These are phyloP conservation scores for Evernia prunastri DNA, from an alignment of 495 filamentous ascomycete species.

Conservation along the genomic window DNA sequence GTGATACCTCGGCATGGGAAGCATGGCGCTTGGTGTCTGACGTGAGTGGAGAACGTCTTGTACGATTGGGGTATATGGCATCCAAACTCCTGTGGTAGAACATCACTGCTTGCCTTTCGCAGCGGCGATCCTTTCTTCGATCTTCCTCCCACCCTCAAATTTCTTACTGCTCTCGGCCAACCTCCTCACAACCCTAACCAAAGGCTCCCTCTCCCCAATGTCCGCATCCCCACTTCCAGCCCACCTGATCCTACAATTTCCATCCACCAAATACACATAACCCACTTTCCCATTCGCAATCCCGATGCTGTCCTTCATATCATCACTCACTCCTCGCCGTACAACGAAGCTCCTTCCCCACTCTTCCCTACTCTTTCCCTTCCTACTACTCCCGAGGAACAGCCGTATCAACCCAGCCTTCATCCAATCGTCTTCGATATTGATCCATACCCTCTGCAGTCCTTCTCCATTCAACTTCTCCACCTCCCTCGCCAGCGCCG, in stretches of 20 bases:
- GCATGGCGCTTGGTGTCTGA: constrained; percentile 14
- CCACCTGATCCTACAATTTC: constrained; percentile 85
- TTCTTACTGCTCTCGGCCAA: constrained; percentile 48
- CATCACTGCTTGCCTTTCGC: constrained; percentile 12
- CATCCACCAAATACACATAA: constrained; percentile 89
- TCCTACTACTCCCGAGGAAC: constrained; percentile 59
- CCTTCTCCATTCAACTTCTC: constrained; percentile 35
- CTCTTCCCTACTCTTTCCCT: constrained; percentile 48
- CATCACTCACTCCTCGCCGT: constrained; percentile 63
- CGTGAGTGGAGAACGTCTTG: constrained; percentile 6
- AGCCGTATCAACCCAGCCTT: constrained; percentile 67
- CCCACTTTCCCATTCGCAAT: constrained; percentile 84
- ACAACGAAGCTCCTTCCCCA: constrained; percentile 79
- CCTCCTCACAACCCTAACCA: constrained; percentile 62
- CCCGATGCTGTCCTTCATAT: constrained; percentile 70
- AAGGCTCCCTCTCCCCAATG: constrained; percentile 58
- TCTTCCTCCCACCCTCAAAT: constrained; percentile 29
- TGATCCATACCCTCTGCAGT: constrained; percentile 71
- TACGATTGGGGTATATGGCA: constrained; percentile 12
- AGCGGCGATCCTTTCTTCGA: constrained; percentile 7
- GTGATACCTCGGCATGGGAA: constrained; percentile 35
- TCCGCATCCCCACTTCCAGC: constrained; percentile 78
- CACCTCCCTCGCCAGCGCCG: constrained; percentile 48
- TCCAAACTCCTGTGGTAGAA: constrained; percentile 1
- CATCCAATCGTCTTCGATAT: constrained; percentile 72